Evolutionary conservation across 2,329 filamentous ascomycete species (phyloP).

Genomic region (Pseudogymnoascus sp.): DNA sequence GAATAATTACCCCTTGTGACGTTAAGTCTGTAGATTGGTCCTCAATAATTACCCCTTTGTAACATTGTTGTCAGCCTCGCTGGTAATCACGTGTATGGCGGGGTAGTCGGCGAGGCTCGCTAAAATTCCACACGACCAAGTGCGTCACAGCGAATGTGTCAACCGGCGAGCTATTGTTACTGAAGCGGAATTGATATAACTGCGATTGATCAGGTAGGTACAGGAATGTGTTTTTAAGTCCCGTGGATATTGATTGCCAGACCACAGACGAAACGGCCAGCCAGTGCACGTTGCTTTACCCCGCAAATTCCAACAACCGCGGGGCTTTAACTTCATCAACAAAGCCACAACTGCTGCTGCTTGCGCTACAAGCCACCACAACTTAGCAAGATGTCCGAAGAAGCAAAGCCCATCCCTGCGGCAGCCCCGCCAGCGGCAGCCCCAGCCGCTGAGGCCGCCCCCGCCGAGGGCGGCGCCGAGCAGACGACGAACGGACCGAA

Average conservation of each 20-base stretch:
- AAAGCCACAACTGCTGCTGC: background rate
- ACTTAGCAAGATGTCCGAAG: background rate
- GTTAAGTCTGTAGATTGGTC: background rate
- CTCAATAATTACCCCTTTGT: background rate
- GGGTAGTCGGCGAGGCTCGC: constrained; percentile 8
- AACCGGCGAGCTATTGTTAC: background rate
- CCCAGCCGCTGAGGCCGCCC: background rate
- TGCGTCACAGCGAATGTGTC: constrained; percentile 8
- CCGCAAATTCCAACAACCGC: background rate
- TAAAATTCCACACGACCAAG: background rate
- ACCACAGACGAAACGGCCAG: background rate
- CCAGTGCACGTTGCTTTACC: background rate
- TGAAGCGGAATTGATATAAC: constrained; percentile 1
- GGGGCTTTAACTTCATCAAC: background rate
- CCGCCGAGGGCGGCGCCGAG: constrained; percentile 13
- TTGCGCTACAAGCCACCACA: background rate
- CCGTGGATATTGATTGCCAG: background rate
- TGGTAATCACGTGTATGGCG: background rate
- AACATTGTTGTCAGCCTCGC: background rate
- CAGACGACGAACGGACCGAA: constrained; percentile 40
- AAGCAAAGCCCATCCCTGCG: background rate
- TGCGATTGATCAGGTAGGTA: constrained; percentile 1
- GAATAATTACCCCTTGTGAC: background rate
- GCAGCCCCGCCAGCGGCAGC: constrained; percentile 11
- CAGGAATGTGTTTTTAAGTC: background rate